These are phyloP conservation scores for Psidium friedrichsthalianum DNA, from an alignment of 345 rosid species.

Conservation along the genomic window DNA sequence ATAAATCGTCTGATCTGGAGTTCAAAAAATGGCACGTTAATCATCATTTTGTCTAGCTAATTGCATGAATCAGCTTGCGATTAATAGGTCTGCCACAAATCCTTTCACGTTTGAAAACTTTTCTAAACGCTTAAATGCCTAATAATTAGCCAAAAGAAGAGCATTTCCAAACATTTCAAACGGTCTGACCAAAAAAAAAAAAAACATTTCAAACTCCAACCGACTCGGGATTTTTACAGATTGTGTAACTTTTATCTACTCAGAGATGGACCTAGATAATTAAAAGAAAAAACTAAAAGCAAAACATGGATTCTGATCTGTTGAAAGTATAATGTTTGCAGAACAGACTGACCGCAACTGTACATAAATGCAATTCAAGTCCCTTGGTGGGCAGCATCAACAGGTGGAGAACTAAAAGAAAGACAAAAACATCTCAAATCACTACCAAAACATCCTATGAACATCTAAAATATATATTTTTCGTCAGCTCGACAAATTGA, in stretches of 20 bases:
- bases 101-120: too few species aligned
- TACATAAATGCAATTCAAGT: background rate
- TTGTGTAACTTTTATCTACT: background rate
- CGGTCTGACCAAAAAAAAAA: too few species aligned
- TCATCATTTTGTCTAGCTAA: too few species aligned
- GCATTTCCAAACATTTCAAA: background rate
- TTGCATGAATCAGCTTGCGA: too few species aligned
- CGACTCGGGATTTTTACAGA: background rate
- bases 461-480: background rate
- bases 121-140: background rate
- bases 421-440: background rate
- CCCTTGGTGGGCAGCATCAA: background rate
- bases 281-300: background rate
- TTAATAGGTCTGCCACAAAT: too few species aligned
- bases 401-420: background rate
- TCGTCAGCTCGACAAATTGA: background rate
- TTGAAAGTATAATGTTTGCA: background rate
- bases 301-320: background rate
- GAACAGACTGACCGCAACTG: background rate
- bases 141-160: background rate
- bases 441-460: background rate
- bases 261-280: background rate
- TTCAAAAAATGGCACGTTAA: too few species aligned
- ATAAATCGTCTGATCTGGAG: too few species aligned
- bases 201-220: background rate